A percentile compares a stretch with the other conserved stretches of the same genome.
These are phyloP conservation scores for Sphagnum contortum DNA, from an alignment of 225 moss, liverwort and hornwort species.

Conservation along the genomic window DNA sequence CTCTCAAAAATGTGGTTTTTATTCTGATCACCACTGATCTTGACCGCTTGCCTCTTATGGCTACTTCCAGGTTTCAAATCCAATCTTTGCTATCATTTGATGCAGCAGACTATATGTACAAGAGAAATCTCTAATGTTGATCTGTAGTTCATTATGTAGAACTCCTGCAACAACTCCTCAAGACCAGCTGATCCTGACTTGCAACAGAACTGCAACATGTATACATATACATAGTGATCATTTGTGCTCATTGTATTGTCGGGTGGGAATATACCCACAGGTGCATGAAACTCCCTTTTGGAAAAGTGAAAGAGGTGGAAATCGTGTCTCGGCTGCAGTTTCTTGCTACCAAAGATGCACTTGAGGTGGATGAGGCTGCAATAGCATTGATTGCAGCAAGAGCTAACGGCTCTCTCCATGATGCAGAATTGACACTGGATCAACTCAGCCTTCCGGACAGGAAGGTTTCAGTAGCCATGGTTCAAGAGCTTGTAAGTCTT, in stretches of 20 bases:
- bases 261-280: too few species aligned
- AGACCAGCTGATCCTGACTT: too few species aligned
- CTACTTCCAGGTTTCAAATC: too few species aligned
- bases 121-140: too few species aligned
- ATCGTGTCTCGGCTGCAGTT: conserved; percentile 48
- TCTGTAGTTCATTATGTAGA: too few species aligned
- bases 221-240: too few species aligned
- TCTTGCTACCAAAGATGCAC: conserved; percentile 45
- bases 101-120: too few species aligned
- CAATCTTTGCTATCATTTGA: too few species aligned
- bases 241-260: too few species aligned
- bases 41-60: conserved; percentile 58
- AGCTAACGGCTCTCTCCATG: conserved; percentile 72
- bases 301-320: conserved; percentile 78
- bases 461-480: conserved; percentile 55
- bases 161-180: too few species aligned
- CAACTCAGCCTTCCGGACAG: conserved; percentile 77
- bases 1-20: conserved; percentile 56
- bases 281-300: conserved; percentile 65
- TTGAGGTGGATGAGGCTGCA: conserved; percentile 61
- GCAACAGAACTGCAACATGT: too few species aligned
- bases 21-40: conserved; percentile 69
- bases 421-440: conserved; percentile 72
- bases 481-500: conserved; percentile 82
- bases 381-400: conserved; percentile 56